Conservation (phyloP, 73 alveolate species). For the Paramecium primaurelia region DNA sequence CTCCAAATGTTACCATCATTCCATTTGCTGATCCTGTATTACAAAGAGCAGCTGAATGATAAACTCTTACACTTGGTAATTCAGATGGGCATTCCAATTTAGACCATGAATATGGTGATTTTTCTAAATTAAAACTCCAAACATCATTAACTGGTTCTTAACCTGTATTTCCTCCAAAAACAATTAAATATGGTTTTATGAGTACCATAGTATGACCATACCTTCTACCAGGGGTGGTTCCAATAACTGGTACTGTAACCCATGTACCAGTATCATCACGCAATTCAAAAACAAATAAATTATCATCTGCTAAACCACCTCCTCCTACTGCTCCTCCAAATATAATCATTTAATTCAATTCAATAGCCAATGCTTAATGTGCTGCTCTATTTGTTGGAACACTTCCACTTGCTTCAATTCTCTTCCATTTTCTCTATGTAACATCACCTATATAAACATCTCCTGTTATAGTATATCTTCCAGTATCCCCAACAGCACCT, state of each 20-base stretch:
- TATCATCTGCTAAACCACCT: constrained; percentile 92
- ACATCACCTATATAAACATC: constrained; percentile 91
- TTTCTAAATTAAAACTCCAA: constrained; percentile 87
- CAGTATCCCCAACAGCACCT: constrained; percentile 93
- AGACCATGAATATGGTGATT: constrained; percentile 89
- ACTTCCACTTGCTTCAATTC: constrained; percentile 73
- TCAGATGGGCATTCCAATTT: constrained; percentile 82
- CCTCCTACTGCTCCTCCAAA: constrained; percentile 99
- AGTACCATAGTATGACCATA: constrained; percentile 96
- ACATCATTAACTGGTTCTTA: constrained; percentile 92
- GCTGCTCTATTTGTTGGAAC: constrained; percentile 67
- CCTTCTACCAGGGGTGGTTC: constrained; percentile 99
- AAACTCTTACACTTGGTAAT: constrained; percentile 91
- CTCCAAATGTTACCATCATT: constrained; percentile 97
- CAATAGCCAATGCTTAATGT: constrained; percentile 62
- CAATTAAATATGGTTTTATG: constrained; percentile 90
- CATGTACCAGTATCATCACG: constrained; percentile 90
- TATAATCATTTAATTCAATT: constrained; percentile 79
- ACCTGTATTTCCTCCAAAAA: constrained; percentile 97
- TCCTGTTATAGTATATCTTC: constrained; percentile 97
- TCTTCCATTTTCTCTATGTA: constrained; percentile 69
- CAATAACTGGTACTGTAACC: constrained; percentile 98
- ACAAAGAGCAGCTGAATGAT: constrained; percentile 96
- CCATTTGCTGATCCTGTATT: constrained; percentile 97
- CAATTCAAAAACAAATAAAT: constrained; percentile 77